Evolutionary conservation across 305 asterid species (phyloP).

Genomic region (Fraxinus baroniana): DNA sequence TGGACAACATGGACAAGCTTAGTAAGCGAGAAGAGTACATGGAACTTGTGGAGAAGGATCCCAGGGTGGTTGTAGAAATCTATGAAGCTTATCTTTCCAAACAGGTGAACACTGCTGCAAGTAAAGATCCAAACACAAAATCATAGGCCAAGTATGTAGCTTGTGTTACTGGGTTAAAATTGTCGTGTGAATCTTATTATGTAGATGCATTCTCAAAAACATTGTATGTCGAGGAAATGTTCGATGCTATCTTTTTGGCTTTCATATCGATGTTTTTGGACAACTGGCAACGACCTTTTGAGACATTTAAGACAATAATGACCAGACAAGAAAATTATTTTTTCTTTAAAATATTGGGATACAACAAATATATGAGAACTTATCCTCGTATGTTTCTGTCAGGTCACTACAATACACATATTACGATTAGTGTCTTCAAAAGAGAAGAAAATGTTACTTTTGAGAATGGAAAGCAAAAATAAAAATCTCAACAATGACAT

Average conservation of each 20-base stretch:
- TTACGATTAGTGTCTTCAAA: background rate
- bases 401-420: background rate
- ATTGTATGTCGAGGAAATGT: background rate
- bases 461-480: background rate
- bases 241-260: background rate
- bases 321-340: background rate
- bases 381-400: background rate
- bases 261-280: background rate
- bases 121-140: conserved; percentile 35
- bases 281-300: background rate
- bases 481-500: background rate
- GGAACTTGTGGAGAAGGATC: conserved; percentile 91
- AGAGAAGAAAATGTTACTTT: background rate
- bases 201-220: conserved; percentile 1
- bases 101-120: conserved; percentile 85
- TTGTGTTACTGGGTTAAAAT: background rate
- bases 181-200: background rate
- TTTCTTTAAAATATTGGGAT: background rate
- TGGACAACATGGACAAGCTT: conserved; percentile 80
- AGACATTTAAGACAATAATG: background rate
- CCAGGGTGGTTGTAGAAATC: conserved; percentile 74
- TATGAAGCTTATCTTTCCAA: conserved; percentile 78
- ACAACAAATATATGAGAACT: background rate
- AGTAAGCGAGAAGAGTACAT: conserved; percentile 71
- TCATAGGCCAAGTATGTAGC: background rate